Conservation (phyloP, 2,329 filamentous ascomycete genomes). For the Sarocladium brachiariae region DNA sequence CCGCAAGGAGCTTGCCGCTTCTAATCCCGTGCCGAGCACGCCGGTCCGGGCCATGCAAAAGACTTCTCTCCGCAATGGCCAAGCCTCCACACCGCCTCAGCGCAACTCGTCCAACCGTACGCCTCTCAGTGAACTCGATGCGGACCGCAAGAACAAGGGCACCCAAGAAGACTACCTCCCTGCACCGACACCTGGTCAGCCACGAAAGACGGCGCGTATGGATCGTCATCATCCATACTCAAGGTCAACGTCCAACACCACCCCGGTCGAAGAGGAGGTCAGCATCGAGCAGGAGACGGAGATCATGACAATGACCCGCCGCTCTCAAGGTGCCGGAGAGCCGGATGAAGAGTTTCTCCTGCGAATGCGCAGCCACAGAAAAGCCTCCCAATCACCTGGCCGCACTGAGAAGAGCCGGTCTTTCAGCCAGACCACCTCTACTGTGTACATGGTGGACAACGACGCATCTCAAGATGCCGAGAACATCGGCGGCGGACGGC, state of each 20-base stretch:
- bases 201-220: conserved; percentile 75
- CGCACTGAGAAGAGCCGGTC: conserved; percentile 59
- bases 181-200: conserved; percentile 91
- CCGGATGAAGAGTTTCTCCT: conserved; percentile 80
- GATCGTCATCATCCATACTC: conserved; percentile 72
- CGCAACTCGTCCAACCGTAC: conserved; percentile 67
- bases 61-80: conserved; percentile 52
- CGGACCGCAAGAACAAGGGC: conserved; percentile 61
- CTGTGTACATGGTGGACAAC: conserved; percentile 58
- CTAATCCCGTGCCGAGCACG: conserved; percentile 47
- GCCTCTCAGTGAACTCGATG: conserved; percentile 89
- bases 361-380: conserved; percentile 63
- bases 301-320: conserved; percentile 52
- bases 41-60: conserved; percentile 57
- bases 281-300: conserved; percentile 52
- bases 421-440: conserved; percentile 69
- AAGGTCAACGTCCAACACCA: conserved; percentile 42
- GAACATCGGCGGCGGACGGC: conserved; percentile 56
- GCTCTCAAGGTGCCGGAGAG: conserved; percentile 53
- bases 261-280: conserved; percentile 40
- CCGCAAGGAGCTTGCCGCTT: conserved; percentile 49
- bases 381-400: conserved; percentile 56
- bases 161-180: conserved; percentile 88
- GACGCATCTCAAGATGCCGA: conserved; percentile 64
- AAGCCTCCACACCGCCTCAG: conserved; percentile 80